Base-by-base conservation (phyloP, 805 yeast species). In the Lipomyces orientalis region DNA sequence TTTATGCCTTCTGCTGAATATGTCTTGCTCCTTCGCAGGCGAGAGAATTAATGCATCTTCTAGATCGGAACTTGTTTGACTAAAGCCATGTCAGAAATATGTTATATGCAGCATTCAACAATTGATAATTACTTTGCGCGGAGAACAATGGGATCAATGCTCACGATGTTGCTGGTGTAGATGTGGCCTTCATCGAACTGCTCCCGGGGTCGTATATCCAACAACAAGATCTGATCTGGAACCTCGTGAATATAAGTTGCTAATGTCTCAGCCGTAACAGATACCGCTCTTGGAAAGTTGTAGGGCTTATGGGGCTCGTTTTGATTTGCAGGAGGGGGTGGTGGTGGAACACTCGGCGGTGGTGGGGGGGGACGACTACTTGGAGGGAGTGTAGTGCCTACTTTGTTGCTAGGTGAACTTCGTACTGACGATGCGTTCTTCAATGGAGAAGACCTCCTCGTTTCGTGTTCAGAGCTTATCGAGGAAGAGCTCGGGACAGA, bases 111-210 rank as follows among this genome's bases (percentile, higher is more conserved):
- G 12, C 49, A 16, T 43, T 43, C 10, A n/a, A 10, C 22, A 43
- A 43, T 43, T n/a, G 6, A 43, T n/a, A 58, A 59, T 37, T 56
- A 65, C 68, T 60, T 60, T 10, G 78, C 76, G 62, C 86, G 78
- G 22, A 88, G 79, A 0, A 86, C 82, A 22, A 84, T 81, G 0
- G 98, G 97, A 62, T 91, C 97, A 22, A 93, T 83, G 75, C 93
- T 90, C 10, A 91, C 83, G 8, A 90, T 77, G 63, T 89, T 85
- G 2, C 80, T 78, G 33, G 86, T 79, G 12, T 84, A 80, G 29
- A 93, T 86, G 76, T 92, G 97, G 59, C 85, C 84, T 55, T 80
- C 79, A 58, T 86, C 84, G 75, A 84, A 93, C 49, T 86, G 88
- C 22, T 80, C 81, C 52, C 88, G 81, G 19, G 88, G 80, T 71